Conservation (phyloP, 139 green algal genomes). For the Auxenochlorella pyrenoidosa region DNA sequence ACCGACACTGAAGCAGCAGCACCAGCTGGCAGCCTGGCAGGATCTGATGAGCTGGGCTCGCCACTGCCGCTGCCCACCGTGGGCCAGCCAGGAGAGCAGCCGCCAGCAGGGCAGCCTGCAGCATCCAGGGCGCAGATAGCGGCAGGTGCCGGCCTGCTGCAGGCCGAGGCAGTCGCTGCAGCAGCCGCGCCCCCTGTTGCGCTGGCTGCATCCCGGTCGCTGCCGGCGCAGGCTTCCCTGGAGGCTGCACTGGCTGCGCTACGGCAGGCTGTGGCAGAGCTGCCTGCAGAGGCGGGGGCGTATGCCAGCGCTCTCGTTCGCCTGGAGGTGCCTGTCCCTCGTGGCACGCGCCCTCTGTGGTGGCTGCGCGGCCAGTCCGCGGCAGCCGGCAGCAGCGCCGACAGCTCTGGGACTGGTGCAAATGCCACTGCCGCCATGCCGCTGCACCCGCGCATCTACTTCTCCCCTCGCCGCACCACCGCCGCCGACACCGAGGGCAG, state of each 20-base stretch:
- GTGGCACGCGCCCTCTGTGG: slow-evolving; percentile 31
- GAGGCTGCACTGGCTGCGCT: slow-evolving; percentile 33
- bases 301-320: slow-evolving; percentile 50
- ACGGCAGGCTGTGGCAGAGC: slow-evolving; percentile 9
- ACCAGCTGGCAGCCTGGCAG: background rate
- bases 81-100: background rate
- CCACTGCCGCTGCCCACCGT: background rate
- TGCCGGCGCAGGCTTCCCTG: slow-evolving; percentile 17
- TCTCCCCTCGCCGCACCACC: slow-evolving; percentile 75
- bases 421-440: background rate
- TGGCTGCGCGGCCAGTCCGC: slow-evolving; percentile 60
- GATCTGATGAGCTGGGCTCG: background rate
- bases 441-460: slow-evolving; percentile 71
- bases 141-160: background rate
- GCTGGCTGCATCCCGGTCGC: background rate
- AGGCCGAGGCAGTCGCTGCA: background rate
- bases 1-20: background rate
- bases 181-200: background rate
- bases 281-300: background rate
- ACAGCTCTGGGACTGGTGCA: background rate
- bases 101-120: background rate
- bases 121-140: background rate
- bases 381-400: background rate
- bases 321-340: slow-evolving; percentile 60
- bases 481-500: slow-evolving; percentile 69